These are phyloP conservation scores for Yamadazyma sp. DNA, from an alignment of 1,139 yeast species.

Conservation along the genomic window DNA sequence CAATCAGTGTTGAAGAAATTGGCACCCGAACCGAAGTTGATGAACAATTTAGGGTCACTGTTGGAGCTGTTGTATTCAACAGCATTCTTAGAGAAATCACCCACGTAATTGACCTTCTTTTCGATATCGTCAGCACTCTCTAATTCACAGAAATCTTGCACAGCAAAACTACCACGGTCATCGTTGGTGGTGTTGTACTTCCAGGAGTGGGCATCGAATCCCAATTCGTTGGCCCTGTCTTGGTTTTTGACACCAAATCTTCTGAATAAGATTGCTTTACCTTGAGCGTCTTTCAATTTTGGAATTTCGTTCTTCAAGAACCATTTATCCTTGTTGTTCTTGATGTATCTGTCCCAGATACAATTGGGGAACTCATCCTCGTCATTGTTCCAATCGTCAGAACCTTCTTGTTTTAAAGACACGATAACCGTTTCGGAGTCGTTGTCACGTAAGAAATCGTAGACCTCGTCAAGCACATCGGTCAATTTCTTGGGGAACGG, in stretches of 20 bases:
- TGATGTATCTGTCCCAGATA: slow-evolving; percentile 61
- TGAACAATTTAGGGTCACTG: slow-evolving; percentile 55
- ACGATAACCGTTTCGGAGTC: slow-evolving; percentile 63
- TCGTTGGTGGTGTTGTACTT: slow-evolving; percentile 64
- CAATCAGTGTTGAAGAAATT: slow-evolving; percentile 69
- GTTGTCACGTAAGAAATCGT: slow-evolving; percentile 53
- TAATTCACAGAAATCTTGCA: slow-evolving; percentile 77
- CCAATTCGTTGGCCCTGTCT: slow-evolving; percentile 46
- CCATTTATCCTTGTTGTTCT: slow-evolving; percentile 56
- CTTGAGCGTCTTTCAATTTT: slow-evolving; percentile 59
- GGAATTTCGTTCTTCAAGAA: slow-evolving; percentile 60
- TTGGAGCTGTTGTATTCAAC: slow-evolving; percentile 46
- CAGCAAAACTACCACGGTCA: slow-evolving; percentile 60
- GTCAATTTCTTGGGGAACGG: slow-evolving; percentile 55
- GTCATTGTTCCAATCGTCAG: slow-evolving; percentile 60
- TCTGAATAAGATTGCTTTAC: slow-evolving; percentile 65
- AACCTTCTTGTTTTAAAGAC: slow-evolving; percentile 75
- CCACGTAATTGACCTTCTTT: slow-evolving; percentile 60
- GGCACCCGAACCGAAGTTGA: slow-evolving; percentile 76
- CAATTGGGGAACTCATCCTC: slow-evolving; percentile 65
- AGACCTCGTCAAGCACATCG: slow-evolving; percentile 55
- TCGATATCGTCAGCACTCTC: slow-evolving; percentile 50
- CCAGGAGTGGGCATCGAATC: slow-evolving; percentile 73
- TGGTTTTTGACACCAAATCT: slow-evolving; percentile 63
- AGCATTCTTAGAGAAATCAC: slow-evolving; percentile 57